These are phyloP conservation scores for Aspergillus affinis DNA, from an alignment of 495 filamentous ascomycete genomes.

Conservation along the genomic window DNA sequence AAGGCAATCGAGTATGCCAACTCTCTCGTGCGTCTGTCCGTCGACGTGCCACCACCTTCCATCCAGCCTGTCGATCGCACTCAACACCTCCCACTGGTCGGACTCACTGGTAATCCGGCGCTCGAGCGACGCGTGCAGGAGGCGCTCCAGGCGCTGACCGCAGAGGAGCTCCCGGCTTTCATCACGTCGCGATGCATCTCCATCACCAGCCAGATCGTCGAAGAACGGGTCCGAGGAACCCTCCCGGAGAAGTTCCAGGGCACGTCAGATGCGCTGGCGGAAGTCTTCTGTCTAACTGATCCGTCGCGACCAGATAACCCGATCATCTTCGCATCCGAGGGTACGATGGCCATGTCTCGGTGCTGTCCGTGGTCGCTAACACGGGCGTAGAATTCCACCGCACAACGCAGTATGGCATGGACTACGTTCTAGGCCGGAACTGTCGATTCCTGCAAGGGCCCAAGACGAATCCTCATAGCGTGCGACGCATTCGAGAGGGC, in stretches of 20 bases:
- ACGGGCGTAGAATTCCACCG: constrained; percentile 52
- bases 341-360: constrained; percentile 36
- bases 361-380: neutral
- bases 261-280: constrained; percentile 68
- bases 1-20: constrained; percentile 72
- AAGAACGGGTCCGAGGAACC: constrained; percentile 35
- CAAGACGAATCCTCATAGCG: constrained; percentile 49
- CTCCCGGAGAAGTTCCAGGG: constrained; percentile 44
- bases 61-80: constrained; percentile 36
- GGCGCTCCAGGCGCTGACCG: constrained; percentile 59
- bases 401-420: constrained; percentile 62
- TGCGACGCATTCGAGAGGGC: constrained; percentile 55
- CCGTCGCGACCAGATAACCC: constrained; percentile 72
- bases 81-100: constrained; percentile 19
- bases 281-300: constrained; percentile 77
- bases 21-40: constrained; percentile 49
- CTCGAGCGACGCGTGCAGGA: constrained; percentile 58
- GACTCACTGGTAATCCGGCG: constrained; percentile 49
- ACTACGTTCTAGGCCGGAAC: constrained; percentile 58
- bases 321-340: constrained; percentile 76
- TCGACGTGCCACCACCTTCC: constrained; percentile 35
- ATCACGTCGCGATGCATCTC: constrained; percentile 50
- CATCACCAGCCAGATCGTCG: constrained; percentile 37
- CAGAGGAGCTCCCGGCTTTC: constrained; percentile 69
- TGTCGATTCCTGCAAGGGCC: constrained; percentile 65